These are phyloP conservation scores for Pseudopyricularia cyperi DNA, from an alignment of 2,329 filamentous ascomycete species.

Conservation along the genomic window DNA sequence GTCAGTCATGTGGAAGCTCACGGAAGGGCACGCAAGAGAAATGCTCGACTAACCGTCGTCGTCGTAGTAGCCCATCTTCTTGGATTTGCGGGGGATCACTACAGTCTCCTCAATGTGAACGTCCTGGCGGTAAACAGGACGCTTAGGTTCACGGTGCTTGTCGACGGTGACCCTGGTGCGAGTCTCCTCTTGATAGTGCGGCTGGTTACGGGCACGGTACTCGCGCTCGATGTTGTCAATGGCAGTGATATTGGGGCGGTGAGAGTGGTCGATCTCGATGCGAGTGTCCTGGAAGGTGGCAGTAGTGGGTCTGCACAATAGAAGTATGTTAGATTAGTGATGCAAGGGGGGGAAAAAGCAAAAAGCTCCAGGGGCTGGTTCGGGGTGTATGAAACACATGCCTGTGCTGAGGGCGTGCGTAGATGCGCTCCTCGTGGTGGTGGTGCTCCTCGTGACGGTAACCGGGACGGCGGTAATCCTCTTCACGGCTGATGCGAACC, in stretches of 20 bases:
- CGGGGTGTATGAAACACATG: not conserved
- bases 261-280: slow-evolving; percentile 48
- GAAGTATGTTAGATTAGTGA: not conserved
- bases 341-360: not conserved
- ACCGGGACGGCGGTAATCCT: slow-evolving; percentile 60
- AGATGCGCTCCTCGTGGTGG: slow-evolving; percentile 42
- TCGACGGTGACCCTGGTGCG: slow-evolving; percentile 23
- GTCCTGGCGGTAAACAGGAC: slow-evolving; percentile 39
- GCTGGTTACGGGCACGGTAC: slow-evolving; percentile 49
- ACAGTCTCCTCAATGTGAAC: slow-evolving; percentile 53
- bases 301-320: not conserved
- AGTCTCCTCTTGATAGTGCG: slow-evolving; percentile 28
- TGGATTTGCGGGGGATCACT: slow-evolving; percentile 37
- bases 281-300: slow-evolving; percentile 33
- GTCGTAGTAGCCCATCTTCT: slow-evolving; percentile 56
- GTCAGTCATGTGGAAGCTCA: slow-evolving; percentile 40
- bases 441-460: slow-evolving; percentile 30
- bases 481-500: slow-evolving; percentile 66
- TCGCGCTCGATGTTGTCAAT: slow-evolving; percentile 54
- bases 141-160: slow-evolving; percentile 11
- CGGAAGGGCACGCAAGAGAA: slow-evolving; percentile 47
- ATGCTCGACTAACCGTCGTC: slow-evolving; percentile 42
- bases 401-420: slow-evolving; percentile 3
- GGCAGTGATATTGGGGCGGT: slow-evolving; percentile 31
- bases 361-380: not conserved